A percentile compares a stretch with the other conserved stretches of the same genome.
Conservation (phyloP, 1,139 yeast species). For the Blastobotrys aristatus region DNA sequence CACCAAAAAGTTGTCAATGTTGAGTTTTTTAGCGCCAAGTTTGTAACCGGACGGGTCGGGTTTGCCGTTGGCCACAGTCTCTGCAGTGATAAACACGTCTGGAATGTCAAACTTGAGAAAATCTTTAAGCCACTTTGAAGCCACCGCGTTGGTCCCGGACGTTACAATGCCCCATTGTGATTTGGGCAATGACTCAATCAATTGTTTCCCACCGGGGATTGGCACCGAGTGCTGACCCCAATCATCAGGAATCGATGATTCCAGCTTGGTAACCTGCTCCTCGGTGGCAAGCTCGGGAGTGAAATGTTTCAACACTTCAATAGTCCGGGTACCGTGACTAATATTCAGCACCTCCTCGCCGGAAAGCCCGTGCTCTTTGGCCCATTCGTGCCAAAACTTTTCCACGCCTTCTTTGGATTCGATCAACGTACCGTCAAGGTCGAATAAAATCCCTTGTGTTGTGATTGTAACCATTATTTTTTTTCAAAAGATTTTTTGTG, state of each 20-base stretch:
- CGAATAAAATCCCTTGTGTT: conserved; percentile 46
- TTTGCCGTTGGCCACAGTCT: conserved; percentile 65
- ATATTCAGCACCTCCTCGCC: conserved; percentile 65
- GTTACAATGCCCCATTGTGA: conserved; percentile 71
- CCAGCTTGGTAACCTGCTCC: conserved; percentile 60
- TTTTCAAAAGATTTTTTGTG: too few species aligned
- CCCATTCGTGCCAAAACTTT: conserved; percentile 68
- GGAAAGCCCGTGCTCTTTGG: conserved; percentile 60
- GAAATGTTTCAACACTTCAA: conserved; percentile 65
- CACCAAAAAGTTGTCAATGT: conserved; percentile 54
- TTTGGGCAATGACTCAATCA: conserved; percentile 42
- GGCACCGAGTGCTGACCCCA: conserved; percentile 65
- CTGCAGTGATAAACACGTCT: conserved; percentile 69
- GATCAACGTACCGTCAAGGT: conserved; percentile 77
- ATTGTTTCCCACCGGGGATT: conserved; percentile 62
- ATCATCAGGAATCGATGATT: conserved; percentile 60
- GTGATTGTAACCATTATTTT: conserved; percentile 7
- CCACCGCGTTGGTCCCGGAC: conserved; percentile 68
- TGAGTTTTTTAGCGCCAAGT: conserved; percentile 45
- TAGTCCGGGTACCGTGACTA: conserved; percentile 75
- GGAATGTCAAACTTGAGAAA: conserved; percentile 51
- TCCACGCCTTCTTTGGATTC: conserved; percentile 75
- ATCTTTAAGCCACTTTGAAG: conserved; percentile 63
- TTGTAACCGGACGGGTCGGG: conserved; percentile 79
- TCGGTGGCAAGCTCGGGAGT: conserved; percentile 64